Base-by-base conservation (phyloP, 805 yeast species). In the Nakazawaea populi region DNA sequence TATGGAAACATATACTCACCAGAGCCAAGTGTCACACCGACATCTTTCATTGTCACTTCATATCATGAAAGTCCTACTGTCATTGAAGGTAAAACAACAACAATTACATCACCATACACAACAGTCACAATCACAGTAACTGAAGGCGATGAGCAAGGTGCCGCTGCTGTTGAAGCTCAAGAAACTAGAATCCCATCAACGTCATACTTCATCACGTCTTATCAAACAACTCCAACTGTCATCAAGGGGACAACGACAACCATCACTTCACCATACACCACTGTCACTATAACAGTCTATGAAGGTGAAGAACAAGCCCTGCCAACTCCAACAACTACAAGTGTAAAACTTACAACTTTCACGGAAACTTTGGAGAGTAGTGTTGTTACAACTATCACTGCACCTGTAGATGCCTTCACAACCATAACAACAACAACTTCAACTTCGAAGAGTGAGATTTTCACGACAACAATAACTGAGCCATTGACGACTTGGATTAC, bases 321-420 rank as follows among this genome's bases (percentile, higher is more conserved):
- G 47, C 18, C 49, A 11, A 31, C 40, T 27, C 36, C 46, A n/a
- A 32, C 48, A 10, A 44, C 52, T 27, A 45, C 36, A 18, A 14
- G 44, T n/a, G 44, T 12, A 27, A 36, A 32, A 42, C 24, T 29
- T 12, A 40, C 42, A 4, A 27, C 54, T 39, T 5, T 36, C 10
- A 38, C 12, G 30, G 24, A 38, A 12, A 38, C 41, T 14, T 38
- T n/a, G 12, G 27, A n/a, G 4, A 18, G 14, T 14, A 24, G 41
- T 12, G 6, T 4, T n/a, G 41, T 38, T 5, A 24, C 43, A 27
- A 40, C 43, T 24, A 40, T 40, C 43, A 40, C 31, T 12, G 43
- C 43, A 40, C 43, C 35, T 28, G 34, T 11, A 32, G 24, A 27
- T 9, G 24, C 35, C 24, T 18, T 44, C 30, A 37, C 41, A 6